phyloP scores from a whole-genome alignment of 2,329 filamentous ascomycete species.

The Metarhizium anisopliae region DNA sequence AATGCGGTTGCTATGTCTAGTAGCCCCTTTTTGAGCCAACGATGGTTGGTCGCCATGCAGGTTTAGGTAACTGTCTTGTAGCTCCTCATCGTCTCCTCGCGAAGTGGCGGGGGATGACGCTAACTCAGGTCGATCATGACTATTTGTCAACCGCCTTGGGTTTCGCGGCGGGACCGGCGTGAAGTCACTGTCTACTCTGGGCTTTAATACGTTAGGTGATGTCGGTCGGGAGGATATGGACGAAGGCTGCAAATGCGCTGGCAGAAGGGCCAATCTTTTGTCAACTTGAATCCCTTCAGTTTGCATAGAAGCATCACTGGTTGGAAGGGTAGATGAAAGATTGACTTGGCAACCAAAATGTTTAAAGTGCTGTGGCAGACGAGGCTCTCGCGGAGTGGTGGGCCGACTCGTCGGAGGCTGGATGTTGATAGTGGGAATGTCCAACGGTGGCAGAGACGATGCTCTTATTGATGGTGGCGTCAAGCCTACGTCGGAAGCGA shows the following conservation, averaged over 20 bases:
- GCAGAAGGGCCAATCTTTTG: conserved; percentile 63
- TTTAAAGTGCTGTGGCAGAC: conserved; percentile 73
- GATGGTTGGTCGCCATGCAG: conserved; percentile 75
- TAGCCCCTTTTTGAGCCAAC: conserved; percentile 43
- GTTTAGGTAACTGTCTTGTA: conserved; percentile 60
- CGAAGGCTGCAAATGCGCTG: conserved; percentile 70
- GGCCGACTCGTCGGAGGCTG: conserved; percentile 81
- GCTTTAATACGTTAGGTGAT: conserved; percentile 36
- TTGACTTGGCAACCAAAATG: conserved; percentile 76
- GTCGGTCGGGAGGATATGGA: conserved; percentile 55
- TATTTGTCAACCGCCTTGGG: conserved; percentile 43
- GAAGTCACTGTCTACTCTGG: conserved; percentile 22
- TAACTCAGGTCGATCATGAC: conserved; percentile 36
- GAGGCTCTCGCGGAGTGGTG: conserved; percentile 64
- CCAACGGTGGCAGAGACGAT: conserved; percentile 31
- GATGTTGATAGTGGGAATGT: conserved; percentile 81
- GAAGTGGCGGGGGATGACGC: conserved; percentile 37
- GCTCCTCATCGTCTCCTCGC: conserved; percentile 28
- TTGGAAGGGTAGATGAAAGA: conserved; percentile 16
- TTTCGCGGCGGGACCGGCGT: conserved; percentile 50
- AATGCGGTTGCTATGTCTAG: conserved; percentile 60
- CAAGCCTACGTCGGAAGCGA: conserved; percentile 10
- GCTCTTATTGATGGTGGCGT: conserved; percentile 13
- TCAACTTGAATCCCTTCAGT: conserved; percentile 89
- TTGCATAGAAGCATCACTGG: conserved; percentile 48